Evolutionary conservation across 2,329 filamentous ascomycete species (phyloP), one percentile per base, ranked within the genome.

Genomic region (Polychaeton citri): DNA sequence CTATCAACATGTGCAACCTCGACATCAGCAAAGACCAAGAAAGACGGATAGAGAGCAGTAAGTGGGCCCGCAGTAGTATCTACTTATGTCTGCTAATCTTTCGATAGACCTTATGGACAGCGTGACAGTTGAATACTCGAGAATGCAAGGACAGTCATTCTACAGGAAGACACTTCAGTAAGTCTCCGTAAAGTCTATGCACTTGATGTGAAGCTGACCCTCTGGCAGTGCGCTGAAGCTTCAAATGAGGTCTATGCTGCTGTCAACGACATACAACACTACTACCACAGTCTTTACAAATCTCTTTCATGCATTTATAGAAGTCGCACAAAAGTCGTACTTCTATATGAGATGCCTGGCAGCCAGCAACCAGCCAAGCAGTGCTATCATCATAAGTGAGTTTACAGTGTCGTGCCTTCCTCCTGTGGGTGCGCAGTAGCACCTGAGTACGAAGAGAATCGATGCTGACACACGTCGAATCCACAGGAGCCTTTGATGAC

Each of bases 191-290:
- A 26, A 33, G 19, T 18, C 5, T 17, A 19, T 16, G 30, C 8
- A 10, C 15, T 10, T 16, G 26, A 17, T 26, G 13, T 16, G 30
- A 19, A 17, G 30, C 13, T 49, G 41, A 37, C 19, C 17, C 15
- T 28, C 24, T 10, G 9, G 19, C 41, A 66, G 63, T 50, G 63
- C 76, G 3, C 85, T 96, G 65, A 87, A 86, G 55, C 76, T 90
- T 35, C 84, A 93, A 54, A 78, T 86, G 35, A 81, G 90, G 48
- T 66, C 75, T 34, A 87, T 92, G 76, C 81, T 85, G 55, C 79
- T 83, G 48, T 85, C 92, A 55, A 82, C 81, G 4, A 60, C 68
- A 3, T 78, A 88, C 63, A 96, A 96, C 61, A 72, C 76, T 3
- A 54, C 71, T 6, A 46, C 55, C 3, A 82, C 77, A 0, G 80